Percentiles rank a stretch among this genome's conserved stretches.
Evolutionary conservation across 2,329 filamentous ascomycete genomes (phyloP).

Genomic region (Macrophomina tecta): DNA sequence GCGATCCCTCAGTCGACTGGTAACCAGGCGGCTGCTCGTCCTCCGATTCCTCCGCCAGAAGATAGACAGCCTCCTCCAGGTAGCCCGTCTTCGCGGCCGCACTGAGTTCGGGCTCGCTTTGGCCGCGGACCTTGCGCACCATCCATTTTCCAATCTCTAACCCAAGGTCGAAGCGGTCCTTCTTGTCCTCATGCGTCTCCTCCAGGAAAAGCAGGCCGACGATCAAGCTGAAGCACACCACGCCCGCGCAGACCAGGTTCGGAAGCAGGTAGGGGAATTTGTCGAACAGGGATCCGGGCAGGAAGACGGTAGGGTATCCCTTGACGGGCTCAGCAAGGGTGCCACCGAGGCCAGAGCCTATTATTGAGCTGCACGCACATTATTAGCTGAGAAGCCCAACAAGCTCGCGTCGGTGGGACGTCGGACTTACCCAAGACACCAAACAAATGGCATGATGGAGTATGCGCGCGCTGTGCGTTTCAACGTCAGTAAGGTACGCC

Average conservation of each 20-base stretch:
- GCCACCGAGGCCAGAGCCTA: constrained; percentile 90
- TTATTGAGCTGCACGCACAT: constrained; percentile 70
- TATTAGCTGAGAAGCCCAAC: constrained; percentile 32
- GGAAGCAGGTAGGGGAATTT: constrained; percentile 88
- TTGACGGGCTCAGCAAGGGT: constrained; percentile 85
- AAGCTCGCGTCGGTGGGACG: constrained; percentile 24
- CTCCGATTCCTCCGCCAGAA: constrained; percentile 63
- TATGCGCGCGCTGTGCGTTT: constrained; percentile 76
- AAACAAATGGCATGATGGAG: constrained; percentile 97
- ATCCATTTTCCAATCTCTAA: constrained; percentile 78
- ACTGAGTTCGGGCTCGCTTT: constrained; percentile 36
- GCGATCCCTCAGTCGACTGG: constrained; percentile 62
- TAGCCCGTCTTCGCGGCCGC: constrained; percentile 51
- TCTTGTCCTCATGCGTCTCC: constrained; percentile 88
- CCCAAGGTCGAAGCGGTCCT: constrained; percentile 75
- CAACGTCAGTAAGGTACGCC: constrained; percentile 35
- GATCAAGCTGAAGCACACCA: constrained; percentile 76
- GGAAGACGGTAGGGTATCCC: constrained; percentile 78
- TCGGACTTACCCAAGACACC: constrained; percentile 80
- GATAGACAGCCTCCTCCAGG: constrained; percentile 65
- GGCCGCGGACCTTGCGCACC: constrained; percentile 42
- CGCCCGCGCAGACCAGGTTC: constrained; percentile 85
- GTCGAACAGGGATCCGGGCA: constrained; percentile 78
- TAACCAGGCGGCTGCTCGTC: constrained; percentile 73
- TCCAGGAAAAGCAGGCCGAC: constrained; percentile 88